A percentile compares a stretch with the other conserved stretches of the same genome.
phyloP scores from a whole-genome alignment of 805 yeast genomes.

The Hanseniaspora clermontiae region DNA sequence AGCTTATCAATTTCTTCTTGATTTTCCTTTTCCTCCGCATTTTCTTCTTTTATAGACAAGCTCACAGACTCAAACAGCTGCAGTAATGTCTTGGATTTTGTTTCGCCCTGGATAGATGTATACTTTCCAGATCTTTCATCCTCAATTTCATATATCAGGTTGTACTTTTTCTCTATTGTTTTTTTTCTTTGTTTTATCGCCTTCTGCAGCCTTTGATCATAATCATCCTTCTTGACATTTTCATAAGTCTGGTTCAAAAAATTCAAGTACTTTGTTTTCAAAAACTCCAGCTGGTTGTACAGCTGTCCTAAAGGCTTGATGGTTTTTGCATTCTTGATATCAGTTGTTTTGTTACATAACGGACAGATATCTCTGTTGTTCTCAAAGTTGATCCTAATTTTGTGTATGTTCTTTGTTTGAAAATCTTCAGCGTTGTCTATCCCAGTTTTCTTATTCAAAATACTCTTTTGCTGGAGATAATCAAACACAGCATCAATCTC shows the following conservation, averaged over 20 bases:
- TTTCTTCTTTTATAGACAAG: background rate
- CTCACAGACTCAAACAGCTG: conserved; percentile 11
- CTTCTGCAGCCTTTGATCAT: conserved; percentile 12
- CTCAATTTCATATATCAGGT: background rate
- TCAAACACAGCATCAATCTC: background rate
- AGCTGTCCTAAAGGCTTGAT: conserved; percentile 28
- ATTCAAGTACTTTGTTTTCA: conserved; percentile 6
- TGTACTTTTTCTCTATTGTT: background rate
- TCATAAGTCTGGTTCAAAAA: background rate
- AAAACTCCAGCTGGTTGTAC: conserved; percentile 19
- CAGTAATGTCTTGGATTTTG: background rate
- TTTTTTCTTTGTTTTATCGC: conserved; percentile 13
- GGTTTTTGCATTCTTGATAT: conserved; percentile 22
- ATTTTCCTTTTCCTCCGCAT: background rate
- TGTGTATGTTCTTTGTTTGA: conserved; percentile 13
- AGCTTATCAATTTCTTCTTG: background rate
- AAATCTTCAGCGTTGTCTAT: too few relatives aligned
- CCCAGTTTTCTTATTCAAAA: conserved; percentile 8
- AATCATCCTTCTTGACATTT: background rate
- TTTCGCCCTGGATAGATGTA: background rate
- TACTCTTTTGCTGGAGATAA: background rate
- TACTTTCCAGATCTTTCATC: background rate
- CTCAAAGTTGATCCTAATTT: conserved; percentile 12
- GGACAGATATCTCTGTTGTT: conserved; percentile 27
- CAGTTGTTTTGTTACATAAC: conserved; percentile 23